These are phyloP conservation scores for Phoenix roebelenii DNA, from an alignment of 176 grass and related monocot species.

Conservation along the genomic window DNA sequence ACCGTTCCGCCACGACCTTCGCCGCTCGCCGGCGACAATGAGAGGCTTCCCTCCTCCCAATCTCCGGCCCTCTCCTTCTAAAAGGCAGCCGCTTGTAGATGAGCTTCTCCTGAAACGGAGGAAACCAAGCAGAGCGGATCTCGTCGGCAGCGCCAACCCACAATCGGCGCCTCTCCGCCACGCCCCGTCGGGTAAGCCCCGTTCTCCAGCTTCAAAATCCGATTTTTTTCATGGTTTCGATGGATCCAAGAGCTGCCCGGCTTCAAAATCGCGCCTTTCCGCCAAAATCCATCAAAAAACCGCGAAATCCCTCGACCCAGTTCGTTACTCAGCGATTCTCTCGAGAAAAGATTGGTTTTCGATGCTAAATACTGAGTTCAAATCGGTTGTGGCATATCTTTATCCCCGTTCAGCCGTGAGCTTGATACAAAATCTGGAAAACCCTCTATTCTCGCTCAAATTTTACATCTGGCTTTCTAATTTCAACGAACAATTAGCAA, in stretches of 20 bases:
- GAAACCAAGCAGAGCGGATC: too few species aligned
- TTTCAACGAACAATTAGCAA: slow-evolving; percentile 39
- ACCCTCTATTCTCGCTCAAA: slow-evolving; percentile 40
- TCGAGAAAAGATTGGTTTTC: slow-evolving; percentile 41
- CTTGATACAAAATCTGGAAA: slow-evolving; percentile 26
- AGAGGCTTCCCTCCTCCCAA: too few species aligned
- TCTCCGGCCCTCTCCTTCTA: too few species aligned
- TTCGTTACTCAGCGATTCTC: slow-evolving; percentile 32
- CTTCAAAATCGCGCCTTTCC: not conserved
- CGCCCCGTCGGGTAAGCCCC: not conserved
- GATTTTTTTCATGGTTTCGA: slow-evolving; percentile 2
- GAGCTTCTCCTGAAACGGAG: too few species aligned
- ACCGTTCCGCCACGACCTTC: too few species aligned
- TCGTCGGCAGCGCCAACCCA: slow-evolving; percentile 5
- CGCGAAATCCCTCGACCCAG: slow-evolving; percentile 28
- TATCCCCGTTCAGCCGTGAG: slow-evolving; percentile 43
- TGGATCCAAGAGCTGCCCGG: not conserved
- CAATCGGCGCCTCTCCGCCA: not conserved
- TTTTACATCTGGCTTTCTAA: slow-evolving; percentile 69
- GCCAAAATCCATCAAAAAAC: not conserved
- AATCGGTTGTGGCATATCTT: slow-evolving; percentile 10
- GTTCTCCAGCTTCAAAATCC: slow-evolving; percentile 6
- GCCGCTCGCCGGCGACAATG: too few species aligned
- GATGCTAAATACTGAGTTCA: slow-evolving; percentile 46
- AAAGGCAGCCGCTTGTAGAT: too few species aligned